Conservation (phyloP, 2,329 filamentous ascomycete genomes). For the Thermochaetoides dissita region DNA sequence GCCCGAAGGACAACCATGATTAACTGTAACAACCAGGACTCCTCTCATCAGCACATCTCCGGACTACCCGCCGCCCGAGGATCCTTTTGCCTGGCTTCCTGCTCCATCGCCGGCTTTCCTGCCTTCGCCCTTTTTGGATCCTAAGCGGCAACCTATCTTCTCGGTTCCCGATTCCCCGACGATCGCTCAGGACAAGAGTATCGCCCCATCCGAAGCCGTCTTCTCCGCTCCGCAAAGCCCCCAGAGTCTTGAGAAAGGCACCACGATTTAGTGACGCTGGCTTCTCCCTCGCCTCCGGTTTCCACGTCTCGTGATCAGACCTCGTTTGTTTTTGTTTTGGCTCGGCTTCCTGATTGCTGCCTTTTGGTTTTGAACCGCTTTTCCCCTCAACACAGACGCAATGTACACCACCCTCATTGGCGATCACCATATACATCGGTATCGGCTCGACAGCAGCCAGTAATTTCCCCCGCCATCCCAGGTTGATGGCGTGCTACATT, state of each 20-base stretch:
- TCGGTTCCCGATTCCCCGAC: constrained; percentile 18
- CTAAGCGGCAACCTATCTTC: constrained; percentile 22
- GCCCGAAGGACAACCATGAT: constrained; percentile 32
- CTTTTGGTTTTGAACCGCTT: constrained; percentile 12
- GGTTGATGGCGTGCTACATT: constrained; percentile 17
- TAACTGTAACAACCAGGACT: constrained; percentile 41
- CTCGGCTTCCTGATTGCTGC: constrained; percentile 1
- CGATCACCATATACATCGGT: constrained; percentile 9
- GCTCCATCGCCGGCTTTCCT: constrained; percentile 23
- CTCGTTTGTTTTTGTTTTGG: constrained; percentile 12
- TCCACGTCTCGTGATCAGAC: constrained; percentile 11
- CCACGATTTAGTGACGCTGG: constrained; percentile 12
- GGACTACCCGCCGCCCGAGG: constrained; percentile 30
- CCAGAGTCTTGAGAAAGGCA: constrained; percentile 22
- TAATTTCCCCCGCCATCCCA: constrained; percentile 8
- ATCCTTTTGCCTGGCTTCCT: constrained; percentile 23
- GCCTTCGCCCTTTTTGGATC: constrained; percentile 31
- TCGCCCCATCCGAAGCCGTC: constrained; percentile 21
- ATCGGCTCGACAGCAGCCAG: constrained; percentile 8
- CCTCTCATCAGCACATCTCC: constrained; percentile 28
- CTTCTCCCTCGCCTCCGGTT: constrained; percentile 3
- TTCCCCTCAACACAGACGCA: constrained; percentile 21
- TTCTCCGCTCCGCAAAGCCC: constrained; percentile 22
- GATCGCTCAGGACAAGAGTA: constrained; percentile 23
- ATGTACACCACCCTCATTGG: constrained; percentile 22